Conservation (phyloP, 371 early-diverging fungal genomes). For the Dipsacomyces acuminosporus region DNA sequence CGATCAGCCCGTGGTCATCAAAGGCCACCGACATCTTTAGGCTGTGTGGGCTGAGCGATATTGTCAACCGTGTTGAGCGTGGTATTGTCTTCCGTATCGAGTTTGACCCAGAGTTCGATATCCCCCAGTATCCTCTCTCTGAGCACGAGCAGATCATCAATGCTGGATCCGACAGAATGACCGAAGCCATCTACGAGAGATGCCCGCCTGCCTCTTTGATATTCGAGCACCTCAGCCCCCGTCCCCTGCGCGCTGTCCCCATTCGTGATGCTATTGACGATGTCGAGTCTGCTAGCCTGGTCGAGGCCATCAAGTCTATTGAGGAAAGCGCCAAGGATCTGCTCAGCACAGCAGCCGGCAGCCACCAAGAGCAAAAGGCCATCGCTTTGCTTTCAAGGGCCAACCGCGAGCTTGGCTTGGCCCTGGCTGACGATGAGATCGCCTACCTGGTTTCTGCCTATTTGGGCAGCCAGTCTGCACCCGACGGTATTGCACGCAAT, state of each 20-base stretch:
- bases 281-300: slow-evolving; percentile 78
- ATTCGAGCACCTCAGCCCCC: slow-evolving; percentile 72
- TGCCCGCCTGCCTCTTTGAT: slow-evolving; percentile 62
- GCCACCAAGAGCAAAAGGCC: slow-evolving; percentile 47
- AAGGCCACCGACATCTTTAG: slow-evolving; percentile 96
- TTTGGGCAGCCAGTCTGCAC: slow-evolving; percentile 49
- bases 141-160: slow-evolving; percentile 50
- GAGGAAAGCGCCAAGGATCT: slow-evolving; percentile 46
- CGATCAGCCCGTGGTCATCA: slow-evolving; percentile 98
- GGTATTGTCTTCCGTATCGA: slow-evolving; percentile 63
- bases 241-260: slow-evolving; percentile 69
- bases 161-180: slow-evolving; percentile 89
- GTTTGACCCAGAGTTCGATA: slow-evolving; percentile 21
- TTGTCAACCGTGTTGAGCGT: slow-evolving; percentile 82
- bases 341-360: neutral
- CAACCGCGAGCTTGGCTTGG: slow-evolving; percentile 86
- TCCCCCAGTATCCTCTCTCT: slow-evolving; percentile 14
- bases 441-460: slow-evolving; percentile 88
- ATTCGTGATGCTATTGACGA: slow-evolving; percentile 62
- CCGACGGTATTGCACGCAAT: slow-evolving; percentile 58
- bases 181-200: slow-evolving; percentile 61
- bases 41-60: slow-evolving; percentile 69
- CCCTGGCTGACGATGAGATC: slow-evolving; percentile 90
- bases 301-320: slow-evolving; percentile 84
- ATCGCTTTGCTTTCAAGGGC: slow-evolving; percentile 64